Evolutionary conservation across 352 stramenopile species (phyloP), one percentile per base, ranked within the genome.

Genomic region (Albugo candida): DNA sequence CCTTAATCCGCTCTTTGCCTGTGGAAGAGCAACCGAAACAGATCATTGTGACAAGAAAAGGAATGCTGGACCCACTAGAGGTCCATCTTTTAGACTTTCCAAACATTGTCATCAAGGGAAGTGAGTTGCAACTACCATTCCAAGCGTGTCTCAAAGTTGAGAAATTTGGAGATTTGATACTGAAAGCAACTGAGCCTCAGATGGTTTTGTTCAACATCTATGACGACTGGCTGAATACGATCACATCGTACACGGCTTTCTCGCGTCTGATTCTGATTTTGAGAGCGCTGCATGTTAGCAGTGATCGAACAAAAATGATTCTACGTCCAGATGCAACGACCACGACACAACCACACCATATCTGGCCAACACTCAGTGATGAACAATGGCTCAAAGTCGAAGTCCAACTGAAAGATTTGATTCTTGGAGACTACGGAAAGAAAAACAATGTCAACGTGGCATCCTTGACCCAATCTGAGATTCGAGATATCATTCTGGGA

Each of bases 151-250:
- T 99, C 40, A 99, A 99, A 72, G 92, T 99, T 8, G 96, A 99
- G 61, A 99, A 99, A 70, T 98, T 99, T 59, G 95, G 95, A 36
- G 96, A 99, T 67, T 65, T 99, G 37, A 98, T 99, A 53, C 67
- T 99, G 20, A 96, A 97, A 61, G 96, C 96, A 5, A 99, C 95
- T 6, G 95, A 99, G 72, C 95, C 95, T 13, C 91, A 99, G 61
- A 99, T 99, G 95, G 93, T 99, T 17, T 65, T 99, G 24, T 99
- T 99, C 70, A 99, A 99, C 65, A 98, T 99, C 49, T 99, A 98
- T 63, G 96, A 99, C 63, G 96, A 99, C 73, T 99, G 96, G 96
- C 74, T 99, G 13, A 98, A 98, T 63, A 96, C 88, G 1, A 98
- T 99, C 67, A 99, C 94, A 21, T 98, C 91, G 14, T 99, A 99